Evolutionary conservation across 768 basidiomycete species (phyloP).

Genomic region (Podaxis mareebaensis): DNA sequence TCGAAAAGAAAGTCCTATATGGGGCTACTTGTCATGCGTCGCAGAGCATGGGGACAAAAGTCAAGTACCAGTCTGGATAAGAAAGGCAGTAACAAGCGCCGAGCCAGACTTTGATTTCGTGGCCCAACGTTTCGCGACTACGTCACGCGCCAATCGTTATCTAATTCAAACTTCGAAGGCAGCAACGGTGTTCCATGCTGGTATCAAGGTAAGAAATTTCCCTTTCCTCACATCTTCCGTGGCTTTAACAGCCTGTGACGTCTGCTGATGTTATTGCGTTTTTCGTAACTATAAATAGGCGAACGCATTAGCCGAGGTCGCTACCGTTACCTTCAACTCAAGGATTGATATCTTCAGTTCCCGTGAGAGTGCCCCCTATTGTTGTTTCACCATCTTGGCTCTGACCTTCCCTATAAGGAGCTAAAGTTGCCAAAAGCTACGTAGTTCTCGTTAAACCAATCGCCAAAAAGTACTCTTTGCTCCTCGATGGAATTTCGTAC

Average conservation of each 20-base stretch:
- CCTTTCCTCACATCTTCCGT: neutral
- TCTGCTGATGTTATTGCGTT: neutral
- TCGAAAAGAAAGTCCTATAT: constrained; percentile 26
- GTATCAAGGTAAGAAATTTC: constrained; percentile 25
- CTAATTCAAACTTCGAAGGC: constrained; percentile 32
- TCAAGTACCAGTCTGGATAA: constrained; percentile 27
- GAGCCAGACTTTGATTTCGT: constrained; percentile 25
- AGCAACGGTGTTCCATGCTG: constrained; percentile 30
- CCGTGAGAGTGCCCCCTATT: constrained; percentile 18
- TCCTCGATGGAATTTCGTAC: constrained; percentile 20
- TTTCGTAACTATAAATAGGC: constrained; percentile 19
- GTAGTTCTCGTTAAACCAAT: constrained; percentile 25
- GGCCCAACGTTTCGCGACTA: constrained; percentile 26
- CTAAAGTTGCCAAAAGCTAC: constrained; percentile 20
- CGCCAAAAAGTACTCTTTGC: constrained; percentile 27
- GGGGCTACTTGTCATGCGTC: constrained; percentile 29
- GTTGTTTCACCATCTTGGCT: neutral
- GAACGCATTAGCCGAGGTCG: constrained; percentile 30
- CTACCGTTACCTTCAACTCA: constrained; percentile 28
- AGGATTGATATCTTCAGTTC: constrained; percentile 31
- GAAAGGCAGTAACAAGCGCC: constrained; percentile 20
- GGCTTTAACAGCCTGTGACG: neutral
- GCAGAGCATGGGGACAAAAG: constrained; percentile 24
- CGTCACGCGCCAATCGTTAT: constrained; percentile 25
- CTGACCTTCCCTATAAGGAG: constrained; percentile 16